Base-by-base conservation (phyloP, 768 basidiomycete genomes). In the Mycena epipterygia region DNA sequence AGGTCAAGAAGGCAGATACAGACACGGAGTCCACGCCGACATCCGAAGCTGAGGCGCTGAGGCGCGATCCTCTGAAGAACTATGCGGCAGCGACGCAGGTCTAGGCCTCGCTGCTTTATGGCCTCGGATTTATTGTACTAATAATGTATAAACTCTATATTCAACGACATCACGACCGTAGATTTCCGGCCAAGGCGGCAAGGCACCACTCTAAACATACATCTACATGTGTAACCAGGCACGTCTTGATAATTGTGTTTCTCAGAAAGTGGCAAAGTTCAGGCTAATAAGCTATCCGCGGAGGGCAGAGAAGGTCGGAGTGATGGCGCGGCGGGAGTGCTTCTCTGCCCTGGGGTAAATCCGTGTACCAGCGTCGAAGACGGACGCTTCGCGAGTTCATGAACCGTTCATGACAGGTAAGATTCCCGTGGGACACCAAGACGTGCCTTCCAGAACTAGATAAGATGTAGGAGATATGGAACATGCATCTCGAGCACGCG, bases 1-100 rank as follows among this genome's bases (percentile, higher is more conserved):
- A 89, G 76, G 84, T 86, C 59, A 93, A 91, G 80, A 84, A 82
- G 70, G 79, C 82, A 65, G 81, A 85, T 66, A 71, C 80, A 60
- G 85, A 82, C n/a, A n/a, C n/a, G 73, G 86, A 84, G 14, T 79
- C 83, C 12, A 73, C 78, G 27, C 79, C 86, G 42, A 80, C 85
- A 33, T 89, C 91, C 2, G 93, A 94, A 79, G 92, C 92, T 35
- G 94, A 95, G 76, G 93, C 92, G 2, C 77, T 95, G 67, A 84
- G 93, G 68, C 93, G 89, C 74, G 92, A 94, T 77, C 94, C 94
- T 2, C 81, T 95, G 77, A 94, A 93, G 84, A 95, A 95, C 76
- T 94, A 95, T 79, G 73, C 41, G 19, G 48, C 48, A 29, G 37
- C 39, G 27, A 11, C 21, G 25, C 29, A 32, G 35, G 35, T 35